These are phyloP conservation scores for Exserohilum rostratum DNA, from an alignment of 2,329 filamentous ascomycete species.

Conservation along the genomic window DNA sequence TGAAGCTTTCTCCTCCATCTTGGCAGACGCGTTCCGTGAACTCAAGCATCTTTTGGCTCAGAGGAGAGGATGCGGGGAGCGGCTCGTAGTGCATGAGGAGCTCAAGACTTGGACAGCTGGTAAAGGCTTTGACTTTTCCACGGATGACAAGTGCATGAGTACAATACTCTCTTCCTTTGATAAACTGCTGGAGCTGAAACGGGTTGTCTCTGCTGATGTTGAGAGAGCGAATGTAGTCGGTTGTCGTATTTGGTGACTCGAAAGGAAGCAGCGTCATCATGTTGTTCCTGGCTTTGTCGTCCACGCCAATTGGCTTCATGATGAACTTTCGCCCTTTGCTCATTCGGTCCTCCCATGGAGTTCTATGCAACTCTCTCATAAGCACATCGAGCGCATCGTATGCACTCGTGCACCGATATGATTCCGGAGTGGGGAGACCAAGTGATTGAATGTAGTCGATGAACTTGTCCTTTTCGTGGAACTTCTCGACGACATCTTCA, in stretches of 20 bases:
- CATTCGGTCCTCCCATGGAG: constrained; percentile 15
- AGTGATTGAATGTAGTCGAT: constrained; percentile 62
- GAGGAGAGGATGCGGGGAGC: constrained; percentile 59
- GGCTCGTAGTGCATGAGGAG: constrained; percentile 70
- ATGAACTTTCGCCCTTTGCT: constrained; percentile 60
- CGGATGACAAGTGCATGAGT: constrained; percentile 72
- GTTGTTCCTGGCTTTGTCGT: constrained; percentile 64
- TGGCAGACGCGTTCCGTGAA: constrained; percentile 67
- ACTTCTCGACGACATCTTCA: constrained; percentile 58
- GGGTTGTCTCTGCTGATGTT: constrained; percentile 61
- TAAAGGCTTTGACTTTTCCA: constrained; percentile 69
- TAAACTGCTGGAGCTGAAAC: constrained; percentile 74
- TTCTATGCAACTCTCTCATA: constrained; percentile 19
- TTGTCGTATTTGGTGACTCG: constrained; percentile 59
- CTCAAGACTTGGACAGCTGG: constrained; percentile 68
- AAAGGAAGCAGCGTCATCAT: constrained; percentile 70
- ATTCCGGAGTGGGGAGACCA: constrained; percentile 48
- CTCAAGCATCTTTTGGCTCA: constrained; percentile 65
- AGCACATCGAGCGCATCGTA: constrained; percentile 62
- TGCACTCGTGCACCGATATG: constrained; percentile 59
- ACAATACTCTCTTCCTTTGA: constrained; percentile 68
- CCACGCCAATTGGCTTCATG: constrained; percentile 69
- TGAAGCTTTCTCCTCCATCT: constrained; percentile 59
- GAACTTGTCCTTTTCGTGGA: constrained; percentile 72
- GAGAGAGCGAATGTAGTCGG: constrained; percentile 60